A percentile compares a stretch with the other conserved stretches of the same genome.
phyloP scores from a whole-genome alignment of 371 early-diverging fungal species.

The Mucor circinelloides region DNA sequence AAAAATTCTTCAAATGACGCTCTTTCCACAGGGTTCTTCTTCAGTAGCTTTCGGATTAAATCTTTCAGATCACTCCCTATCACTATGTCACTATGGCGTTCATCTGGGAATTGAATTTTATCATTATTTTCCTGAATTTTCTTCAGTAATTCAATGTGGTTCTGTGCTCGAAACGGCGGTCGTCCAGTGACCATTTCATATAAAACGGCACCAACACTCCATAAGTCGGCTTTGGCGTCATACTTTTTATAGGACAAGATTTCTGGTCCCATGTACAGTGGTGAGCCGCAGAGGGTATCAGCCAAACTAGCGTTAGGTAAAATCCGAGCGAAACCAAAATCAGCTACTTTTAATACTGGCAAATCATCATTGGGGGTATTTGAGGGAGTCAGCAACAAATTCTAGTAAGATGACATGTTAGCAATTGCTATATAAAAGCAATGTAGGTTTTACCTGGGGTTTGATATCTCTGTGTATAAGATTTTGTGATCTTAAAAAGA shows the following conservation, averaged over 20 bases:
- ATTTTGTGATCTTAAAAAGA: slow-evolving; percentile 80
- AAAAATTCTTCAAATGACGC: slow-evolving; percentile 94
- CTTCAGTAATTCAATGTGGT: slow-evolving; percentile 88
- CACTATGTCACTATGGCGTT: slow-evolving; percentile 26
- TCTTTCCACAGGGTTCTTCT: slow-evolving; percentile 83
- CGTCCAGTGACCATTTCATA: slow-evolving; percentile 92
- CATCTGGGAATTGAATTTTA: slow-evolving; percentile 85
- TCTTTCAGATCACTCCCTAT: slow-evolving; percentile 79
- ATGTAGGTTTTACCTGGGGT: slow-evolving; percentile 71
- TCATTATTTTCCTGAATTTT: slow-evolving; percentile 87
- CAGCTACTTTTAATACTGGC: slow-evolving; percentile 89
- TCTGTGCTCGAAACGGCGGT: slow-evolving; percentile 92
- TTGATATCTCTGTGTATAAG: slow-evolving; percentile 98
- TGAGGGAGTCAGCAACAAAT: slow-evolving; percentile 65
- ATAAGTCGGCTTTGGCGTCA: slow-evolving; percentile 94
- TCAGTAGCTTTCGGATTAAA: slow-evolving; percentile 79
- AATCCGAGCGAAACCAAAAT: slow-evolving; percentile 96
- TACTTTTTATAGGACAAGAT: slow-evolving; percentile 91
- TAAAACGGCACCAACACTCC: slow-evolving; percentile 95
- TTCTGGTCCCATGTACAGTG: slow-evolving; percentile 97
- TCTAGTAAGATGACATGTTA: slow-evolving; percentile 50
- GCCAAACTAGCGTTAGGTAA: slow-evolving; percentile 84
- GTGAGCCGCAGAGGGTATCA: slow-evolving; percentile 95
- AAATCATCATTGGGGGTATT: slow-evolving; percentile 47
- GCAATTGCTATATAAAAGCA: background rate